Base-by-base conservation (phyloP, 352 stramenopile species). In the Globisporangium spinosum region DNA sequence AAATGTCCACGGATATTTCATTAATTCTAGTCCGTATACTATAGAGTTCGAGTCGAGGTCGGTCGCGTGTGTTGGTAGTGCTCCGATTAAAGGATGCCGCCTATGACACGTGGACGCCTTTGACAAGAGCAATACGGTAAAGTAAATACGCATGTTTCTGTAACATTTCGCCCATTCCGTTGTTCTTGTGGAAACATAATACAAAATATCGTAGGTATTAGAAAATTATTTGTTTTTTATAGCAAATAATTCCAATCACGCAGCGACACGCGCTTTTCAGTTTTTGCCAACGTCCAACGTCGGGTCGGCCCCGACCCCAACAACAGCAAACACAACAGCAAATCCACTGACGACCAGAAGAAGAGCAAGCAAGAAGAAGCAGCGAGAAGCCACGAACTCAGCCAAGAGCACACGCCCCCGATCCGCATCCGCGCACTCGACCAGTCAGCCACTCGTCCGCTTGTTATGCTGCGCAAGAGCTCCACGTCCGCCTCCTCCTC, bases 381-480 rank as follows among this genome's bases (percentile, higher is more conserved):
- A 49, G 15, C 29, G 4, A 32, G 29, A 7, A 32, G 29, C 29
- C 29, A 32, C 29, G 35, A 40, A 40, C 35, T 13, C 13, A 40
- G 35, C 35, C 35, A 40, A 40, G 35, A 40, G 35, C 35, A 13
- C 35, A 2, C 40, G 15, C 40, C 13, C 40, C 6, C 40, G 4
- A 49, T 49, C 38, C 29, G 29, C 38, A 47, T n/a, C 40, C 13
- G 15, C 5, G 9, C 13, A n/a, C 7, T 47, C 40, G 13, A n/a
- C 40, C 40, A 8, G 15, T n/a, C 38, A 20, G 10, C 10, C 35
- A 20, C 38, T 17, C 34, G 35, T 45, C 40, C 15, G 40, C 40
- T 4, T n/a, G 5, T 20, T 20, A 63, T 63, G 58, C 34, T 63
- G 10, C 17, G 34, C 58, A 63, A 63, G 58, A 53, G 58, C 61